Evolutionary conservation across 148 eudicot species (phyloP).

Genomic region (Fagopyrum esculentum): DNA sequence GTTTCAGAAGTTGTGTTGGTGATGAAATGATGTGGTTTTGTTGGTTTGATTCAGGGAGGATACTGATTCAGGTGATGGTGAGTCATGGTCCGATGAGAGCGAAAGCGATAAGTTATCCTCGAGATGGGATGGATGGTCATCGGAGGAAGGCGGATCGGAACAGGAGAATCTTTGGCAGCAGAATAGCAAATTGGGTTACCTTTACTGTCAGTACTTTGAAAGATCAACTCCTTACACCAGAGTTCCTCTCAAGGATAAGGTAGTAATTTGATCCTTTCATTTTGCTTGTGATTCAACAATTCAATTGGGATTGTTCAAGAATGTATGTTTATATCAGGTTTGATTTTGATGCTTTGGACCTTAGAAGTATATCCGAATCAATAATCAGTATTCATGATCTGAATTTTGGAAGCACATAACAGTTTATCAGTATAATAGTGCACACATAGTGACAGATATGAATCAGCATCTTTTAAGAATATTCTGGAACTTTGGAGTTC

Average conservation of each 20-base stretch:
- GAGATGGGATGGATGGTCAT: conserved; percentile 89
- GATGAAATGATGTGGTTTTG: neutral
- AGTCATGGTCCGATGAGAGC: conserved; percentile 82
- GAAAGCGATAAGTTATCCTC: conserved; percentile 74
- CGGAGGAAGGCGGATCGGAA: conserved; percentile 60
- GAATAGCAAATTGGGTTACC: conserved; percentile 72
- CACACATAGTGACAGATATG: neutral
- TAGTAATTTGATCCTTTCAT: conserved; percentile 13
- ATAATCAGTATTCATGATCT: neutral
- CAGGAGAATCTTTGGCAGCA: conserved; percentile 51
- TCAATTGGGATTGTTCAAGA: neutral
- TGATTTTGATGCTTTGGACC: neutral
- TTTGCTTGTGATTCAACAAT: neutral
- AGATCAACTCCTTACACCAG: conserved; percentile 78
- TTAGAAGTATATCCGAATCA: neutral
- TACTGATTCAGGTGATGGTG: conserved; percentile 47
- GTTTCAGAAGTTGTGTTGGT: neutral
- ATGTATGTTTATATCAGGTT: neutral
- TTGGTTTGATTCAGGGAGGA: conserved; percentile 9
- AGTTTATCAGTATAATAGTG: neutral
- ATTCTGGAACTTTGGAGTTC: neutral
- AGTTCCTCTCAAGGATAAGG: conserved; percentile 97
- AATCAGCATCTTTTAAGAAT: neutral
- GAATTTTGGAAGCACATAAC: neutral
- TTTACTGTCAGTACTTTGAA: conserved; percentile 82